Evolutionary conservation across 2,329 filamentous ascomycete species (phyloP).

Genomic region (Botrytis squamosa): DNA sequence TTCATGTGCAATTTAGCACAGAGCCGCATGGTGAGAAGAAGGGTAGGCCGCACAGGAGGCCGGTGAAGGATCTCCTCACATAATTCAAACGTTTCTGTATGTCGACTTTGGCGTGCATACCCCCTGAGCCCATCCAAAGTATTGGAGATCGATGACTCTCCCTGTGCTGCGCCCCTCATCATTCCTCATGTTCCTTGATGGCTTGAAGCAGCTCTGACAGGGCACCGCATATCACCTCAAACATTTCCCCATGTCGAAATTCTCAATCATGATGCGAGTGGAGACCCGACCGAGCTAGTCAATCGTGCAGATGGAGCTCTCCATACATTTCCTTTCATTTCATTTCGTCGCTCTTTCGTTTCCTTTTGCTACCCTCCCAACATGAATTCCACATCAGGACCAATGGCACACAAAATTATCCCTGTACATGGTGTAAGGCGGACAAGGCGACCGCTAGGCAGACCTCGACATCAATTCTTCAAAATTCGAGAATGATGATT

Average conservation of each 20-base stretch:
- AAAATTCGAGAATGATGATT: background rate
- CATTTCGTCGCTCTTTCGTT: background rate
- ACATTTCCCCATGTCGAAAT: background rate
- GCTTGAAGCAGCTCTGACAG: background rate
- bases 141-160: background rate
- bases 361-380: background rate
- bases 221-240: background rate
- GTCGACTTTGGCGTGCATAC: conserved; percentile 10
- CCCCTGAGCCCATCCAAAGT: background rate
- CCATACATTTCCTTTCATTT: background rate
- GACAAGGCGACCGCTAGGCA: conserved; percentile 30
- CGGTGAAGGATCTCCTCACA: conserved; percentile 17
- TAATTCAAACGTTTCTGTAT: background rate
- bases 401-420: background rate
- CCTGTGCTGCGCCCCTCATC: conserved; percentile 12
- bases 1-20: background rate
- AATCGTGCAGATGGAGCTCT: background rate
- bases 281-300: conserved; percentile 7
- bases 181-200: background rate
- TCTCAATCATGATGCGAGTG: background rate
- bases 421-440: conserved; percentile 22
- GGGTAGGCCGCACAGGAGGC: background rate
- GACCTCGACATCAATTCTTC: conserved; percentile 19
- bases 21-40: conserved; percentile 6
- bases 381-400: background rate